Evolutionary conservation across 768 basidiomycete genomes (phyloP).

Genomic region (Trametes sanguinea): DNA sequence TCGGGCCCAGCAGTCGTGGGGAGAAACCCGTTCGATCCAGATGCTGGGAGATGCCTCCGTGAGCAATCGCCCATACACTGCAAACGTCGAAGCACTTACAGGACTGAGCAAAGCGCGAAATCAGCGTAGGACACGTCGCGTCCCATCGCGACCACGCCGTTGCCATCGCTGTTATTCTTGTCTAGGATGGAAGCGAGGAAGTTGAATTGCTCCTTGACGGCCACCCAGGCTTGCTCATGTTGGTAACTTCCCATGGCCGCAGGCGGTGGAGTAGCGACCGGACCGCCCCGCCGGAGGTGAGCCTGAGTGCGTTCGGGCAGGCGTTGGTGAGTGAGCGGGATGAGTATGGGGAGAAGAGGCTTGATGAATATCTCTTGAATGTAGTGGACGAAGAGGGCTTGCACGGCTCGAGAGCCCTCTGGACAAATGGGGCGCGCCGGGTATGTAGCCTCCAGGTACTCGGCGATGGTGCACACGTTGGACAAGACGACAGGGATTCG

Average conservation of each 20-base stretch:
- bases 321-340: constrained; percentile 65
- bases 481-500: constrained; percentile 56
- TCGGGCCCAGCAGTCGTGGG: constrained; percentile 72
- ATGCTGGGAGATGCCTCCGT: constrained; percentile 33
- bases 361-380: constrained; percentile 65
- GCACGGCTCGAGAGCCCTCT: constrained; percentile 66
- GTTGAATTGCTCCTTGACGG: constrained; percentile 66
- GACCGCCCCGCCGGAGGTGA: constrained; percentile 42
- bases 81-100: constrained; percentile 32
- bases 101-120: constrained; percentile 68
- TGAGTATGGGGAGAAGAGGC: constrained; percentile 68
- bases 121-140: constrained; percentile 70
- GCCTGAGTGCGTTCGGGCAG: constrained; percentile 56
- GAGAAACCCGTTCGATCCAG: constrained; percentile 72
- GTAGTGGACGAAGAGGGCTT: constrained; percentile 69
- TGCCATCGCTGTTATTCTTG: constrained; percentile 65
- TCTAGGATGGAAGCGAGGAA: constrained; percentile 66
- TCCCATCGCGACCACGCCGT: constrained; percentile 66
- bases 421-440: constrained; percentile 73
- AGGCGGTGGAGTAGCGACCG: constrained; percentile 18
- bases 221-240: constrained; percentile 64
- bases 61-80: neutral
- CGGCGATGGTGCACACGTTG: constrained; percentile 62
- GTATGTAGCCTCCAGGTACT: constrained; percentile 69
- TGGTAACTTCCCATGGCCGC: constrained; percentile 41